These are phyloP conservation scores for Haplographium delicatum DNA, from an alignment of 495 filamentous ascomycete species.

Conservation along the genomic window DNA sequence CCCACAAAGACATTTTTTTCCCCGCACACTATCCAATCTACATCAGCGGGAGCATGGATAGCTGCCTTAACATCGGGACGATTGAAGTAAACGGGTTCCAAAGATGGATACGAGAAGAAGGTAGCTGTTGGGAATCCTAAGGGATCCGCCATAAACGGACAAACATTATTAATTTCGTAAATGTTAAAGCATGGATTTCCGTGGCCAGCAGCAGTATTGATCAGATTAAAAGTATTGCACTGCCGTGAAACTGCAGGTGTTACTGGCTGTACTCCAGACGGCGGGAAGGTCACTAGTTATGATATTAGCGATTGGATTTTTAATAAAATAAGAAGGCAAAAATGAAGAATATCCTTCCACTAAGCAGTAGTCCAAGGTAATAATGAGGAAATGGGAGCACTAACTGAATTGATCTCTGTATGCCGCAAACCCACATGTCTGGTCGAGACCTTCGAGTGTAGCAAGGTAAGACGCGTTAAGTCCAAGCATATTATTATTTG, in stretches of 20 bases:
- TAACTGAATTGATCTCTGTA: conserved; percentile 51
- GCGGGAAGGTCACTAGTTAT: conserved; percentile 56
- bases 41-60: conserved; percentile 44
- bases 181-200: conserved; percentile 60
- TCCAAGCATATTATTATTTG: conserved; percentile 50
- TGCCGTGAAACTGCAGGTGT: conserved; percentile 12
- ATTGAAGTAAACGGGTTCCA: conserved; percentile 54
- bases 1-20: conserved; percentile 42
- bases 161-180: conserved; percentile 37
- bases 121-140: conserved; percentile 18
- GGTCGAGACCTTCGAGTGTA: conserved; percentile 41
- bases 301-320: too few relatives aligned
- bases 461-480: conserved; percentile 50
- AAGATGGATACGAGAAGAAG: conserved; percentile 36
- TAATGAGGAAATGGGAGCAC: too few relatives aligned
- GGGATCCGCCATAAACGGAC: conserved; percentile 28
- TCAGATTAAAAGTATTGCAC: conserved; percentile 49
- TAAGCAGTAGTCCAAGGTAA: too few relatives aligned
- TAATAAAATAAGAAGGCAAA: too few relatives aligned
- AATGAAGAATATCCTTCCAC: too few relatives aligned
- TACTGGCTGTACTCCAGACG: conserved; percentile 39
- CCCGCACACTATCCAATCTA: conserved; percentile 41
- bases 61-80: conserved; percentile 51
- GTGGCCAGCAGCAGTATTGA: conserved; percentile 38
- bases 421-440: conserved; percentile 51